phyloP scores from a whole-genome alignment of 73 alveolate species.

The Paraurostyla sp. region DNA sequence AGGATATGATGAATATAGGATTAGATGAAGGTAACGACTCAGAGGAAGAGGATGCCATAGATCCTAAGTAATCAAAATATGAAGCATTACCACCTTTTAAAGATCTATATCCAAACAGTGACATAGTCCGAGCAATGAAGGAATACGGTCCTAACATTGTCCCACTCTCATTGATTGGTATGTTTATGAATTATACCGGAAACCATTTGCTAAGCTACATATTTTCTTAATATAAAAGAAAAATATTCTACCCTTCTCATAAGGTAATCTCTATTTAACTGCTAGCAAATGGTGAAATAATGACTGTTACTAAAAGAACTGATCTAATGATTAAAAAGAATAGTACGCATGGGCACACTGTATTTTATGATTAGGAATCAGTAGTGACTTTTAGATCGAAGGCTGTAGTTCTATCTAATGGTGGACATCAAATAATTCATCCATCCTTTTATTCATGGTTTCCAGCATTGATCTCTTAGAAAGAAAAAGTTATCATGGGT shows the following conservation, averaged over 20 bases:
- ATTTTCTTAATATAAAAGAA: no score
- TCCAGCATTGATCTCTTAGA: not conserved
- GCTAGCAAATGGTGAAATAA: conserved; percentile 45
- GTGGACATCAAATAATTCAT: conserved; percentile 52
- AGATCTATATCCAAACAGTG: conserved; percentile 36
- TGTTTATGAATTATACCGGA: conserved; percentile 60
- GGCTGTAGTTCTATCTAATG: conserved; percentile 63
- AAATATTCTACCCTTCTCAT: conserved; percentile 61
- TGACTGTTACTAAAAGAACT: conserved; percentile 1
- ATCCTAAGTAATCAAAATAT: not conserved
- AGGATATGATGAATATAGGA: conserved; percentile 37
- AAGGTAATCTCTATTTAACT: conserved; percentile 41
- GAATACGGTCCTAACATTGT: conserved; percentile 29
- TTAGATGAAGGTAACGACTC: conserved; percentile 57
- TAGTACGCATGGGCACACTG: not conserved
- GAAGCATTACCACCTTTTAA: conserved; percentile 32
- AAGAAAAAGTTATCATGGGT: conserved; percentile 23
- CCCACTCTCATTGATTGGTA: conserved; percentile 66
- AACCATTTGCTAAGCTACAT: conserved; percentile 54
- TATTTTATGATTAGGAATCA: conserved; percentile 1
- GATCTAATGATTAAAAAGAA: conserved; percentile 33
- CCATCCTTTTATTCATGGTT: conserved; percentile 7
- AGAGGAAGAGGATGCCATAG: conserved; percentile 17
- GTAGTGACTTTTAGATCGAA: conserved; percentile 35
- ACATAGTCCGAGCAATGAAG: not conserved